Percentiles rank a stretch among this genome's conserved stretches.
Conservation (phyloP, 2,329 filamentous ascomycete species). For the Paecilomyces sp. region DNA sequence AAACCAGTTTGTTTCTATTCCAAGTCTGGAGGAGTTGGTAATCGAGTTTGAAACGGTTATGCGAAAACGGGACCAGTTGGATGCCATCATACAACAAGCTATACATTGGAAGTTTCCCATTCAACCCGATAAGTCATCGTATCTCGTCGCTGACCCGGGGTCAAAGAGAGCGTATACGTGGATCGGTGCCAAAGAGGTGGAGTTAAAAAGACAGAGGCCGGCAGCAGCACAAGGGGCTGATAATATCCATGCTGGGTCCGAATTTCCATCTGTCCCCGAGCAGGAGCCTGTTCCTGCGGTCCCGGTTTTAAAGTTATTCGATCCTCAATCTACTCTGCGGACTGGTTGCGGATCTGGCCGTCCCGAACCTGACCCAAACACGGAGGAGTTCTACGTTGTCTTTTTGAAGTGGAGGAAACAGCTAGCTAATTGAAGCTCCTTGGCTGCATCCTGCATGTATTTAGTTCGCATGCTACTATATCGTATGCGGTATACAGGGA, state of each 20-base stretch:
- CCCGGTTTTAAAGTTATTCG: not conserved
- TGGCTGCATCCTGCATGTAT: too few relatives aligned
- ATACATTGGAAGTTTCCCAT: conserved; percentile 11
- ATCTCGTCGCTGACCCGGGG: not conserved
- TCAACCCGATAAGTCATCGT: not conserved
- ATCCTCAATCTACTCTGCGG: not conserved
- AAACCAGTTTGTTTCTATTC: conserved; percentile 6
- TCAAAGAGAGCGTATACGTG: not conserved
- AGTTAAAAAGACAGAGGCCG: not conserved
- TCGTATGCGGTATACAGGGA: too few relatives aligned
- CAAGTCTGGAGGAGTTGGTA: conserved; percentile 13
- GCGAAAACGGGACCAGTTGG: conserved; percentile 15
- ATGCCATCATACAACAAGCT: conserved; percentile 15
- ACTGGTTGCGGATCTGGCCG: not conserved
- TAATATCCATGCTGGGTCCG: not conserved
- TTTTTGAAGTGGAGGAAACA: not conserved
- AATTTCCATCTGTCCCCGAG: not conserved
- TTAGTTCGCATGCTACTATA: too few relatives aligned
- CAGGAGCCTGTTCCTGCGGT: not conserved
- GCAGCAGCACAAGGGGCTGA: too few relatives aligned
- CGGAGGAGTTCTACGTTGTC: not conserved
- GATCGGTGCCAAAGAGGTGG: not conserved
- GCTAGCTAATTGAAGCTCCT: not conserved
- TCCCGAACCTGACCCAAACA: not conserved
- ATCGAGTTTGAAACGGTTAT: conserved; percentile 21